Evolutionary conservation across 805 yeast genomes (phyloP).

Genomic region (Clavispora phyllophila): DNA sequence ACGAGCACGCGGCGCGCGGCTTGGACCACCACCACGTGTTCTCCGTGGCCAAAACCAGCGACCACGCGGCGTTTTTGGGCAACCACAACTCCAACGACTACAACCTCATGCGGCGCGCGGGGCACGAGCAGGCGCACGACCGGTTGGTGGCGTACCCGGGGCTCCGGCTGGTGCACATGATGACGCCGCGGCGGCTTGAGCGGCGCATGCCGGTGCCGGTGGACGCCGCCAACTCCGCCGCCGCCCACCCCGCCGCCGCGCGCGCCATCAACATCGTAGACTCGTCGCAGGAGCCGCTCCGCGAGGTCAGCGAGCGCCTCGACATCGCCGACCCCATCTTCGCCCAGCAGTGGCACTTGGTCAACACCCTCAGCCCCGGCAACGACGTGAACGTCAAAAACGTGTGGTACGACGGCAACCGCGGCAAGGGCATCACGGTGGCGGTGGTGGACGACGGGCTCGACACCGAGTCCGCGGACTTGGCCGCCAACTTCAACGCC

Average conservation of each 20-base stretch:
- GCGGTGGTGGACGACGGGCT: slow-evolving; percentile 95
- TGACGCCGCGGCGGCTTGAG: slow-evolving; percentile 49
- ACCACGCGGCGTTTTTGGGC: slow-evolving; percentile 30
- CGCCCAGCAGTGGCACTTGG: slow-evolving; percentile 84
- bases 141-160: slow-evolving; percentile 21
- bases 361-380: slow-evolving; percentile 68
- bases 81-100: slow-evolving; percentile 27
- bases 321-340: slow-evolving; percentile 81
- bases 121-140: slow-evolving; percentile 22
- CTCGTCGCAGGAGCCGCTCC: slow-evolving; percentile 45
- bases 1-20: slow-evolving; percentile 63
- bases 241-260: not conserved
- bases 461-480: slow-evolving; percentile 74
- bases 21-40: slow-evolving; percentile 62
- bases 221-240: slow-evolving; percentile 3
- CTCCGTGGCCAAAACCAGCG: slow-evolving; percentile 43
- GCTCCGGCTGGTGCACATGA: slow-evolving; percentile 47
- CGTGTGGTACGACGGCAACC: slow-evolving; percentile 75
- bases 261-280: slow-evolving; percentile 32
- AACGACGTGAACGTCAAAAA: slow-evolving; percentile 84
- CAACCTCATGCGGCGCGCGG: slow-evolving; percentile 25
- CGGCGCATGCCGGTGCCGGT: slow-evolving; percentile 56
- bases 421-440: slow-evolving; percentile 77
- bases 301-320: slow-evolving; percentile 47
- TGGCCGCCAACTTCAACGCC: slow-evolving; percentile 59